Conservation (phyloP, 345 rosid species). For the Eutrema japonicum region DNA sequence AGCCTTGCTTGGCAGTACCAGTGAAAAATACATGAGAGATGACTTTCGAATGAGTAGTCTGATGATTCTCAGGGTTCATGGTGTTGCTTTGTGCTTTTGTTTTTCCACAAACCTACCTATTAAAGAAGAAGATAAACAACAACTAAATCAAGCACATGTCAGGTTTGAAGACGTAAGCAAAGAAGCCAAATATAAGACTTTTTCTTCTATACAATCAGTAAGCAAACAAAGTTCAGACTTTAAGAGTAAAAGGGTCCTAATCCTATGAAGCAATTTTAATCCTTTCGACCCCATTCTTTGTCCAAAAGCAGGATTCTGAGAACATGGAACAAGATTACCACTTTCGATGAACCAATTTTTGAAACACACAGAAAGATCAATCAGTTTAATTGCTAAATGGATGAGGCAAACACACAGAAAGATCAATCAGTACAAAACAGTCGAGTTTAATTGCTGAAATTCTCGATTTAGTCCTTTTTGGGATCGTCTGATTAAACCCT, state of each 20-base stretch:
- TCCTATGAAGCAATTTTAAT: not conserved
- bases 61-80: slow-evolving; percentile 36
- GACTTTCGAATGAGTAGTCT: slow-evolving; percentile 35
- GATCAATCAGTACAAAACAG: slow-evolving; percentile 2
- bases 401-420: slow-evolving; percentile 2
- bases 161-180: slow-evolving; percentile 12
- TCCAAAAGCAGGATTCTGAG: not conserved
- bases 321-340: not conserved
- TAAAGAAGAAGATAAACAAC: slow-evolving; percentile 5
- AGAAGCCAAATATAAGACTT: slow-evolving; percentile 3
- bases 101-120: slow-evolving; percentile 15
- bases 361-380: not conserved
- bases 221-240: not conserved
- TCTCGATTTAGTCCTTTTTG: no score
- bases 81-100: not conserved
- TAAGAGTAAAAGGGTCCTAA: not conserved
- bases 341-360: not conserved
- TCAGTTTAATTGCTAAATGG: no score
- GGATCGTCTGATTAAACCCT: slow-evolving; percentile 22
- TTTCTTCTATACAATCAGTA: not conserved
- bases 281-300: not conserved
- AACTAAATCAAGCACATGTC: slow-evolving; percentile 9
- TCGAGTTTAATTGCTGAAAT: no score
- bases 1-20: slow-evolving; percentile 69
- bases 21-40: slow-evolving; percentile 42